Conservation (phyloP, 345 rosid genomes). For the Aegle marmelos region DNA sequence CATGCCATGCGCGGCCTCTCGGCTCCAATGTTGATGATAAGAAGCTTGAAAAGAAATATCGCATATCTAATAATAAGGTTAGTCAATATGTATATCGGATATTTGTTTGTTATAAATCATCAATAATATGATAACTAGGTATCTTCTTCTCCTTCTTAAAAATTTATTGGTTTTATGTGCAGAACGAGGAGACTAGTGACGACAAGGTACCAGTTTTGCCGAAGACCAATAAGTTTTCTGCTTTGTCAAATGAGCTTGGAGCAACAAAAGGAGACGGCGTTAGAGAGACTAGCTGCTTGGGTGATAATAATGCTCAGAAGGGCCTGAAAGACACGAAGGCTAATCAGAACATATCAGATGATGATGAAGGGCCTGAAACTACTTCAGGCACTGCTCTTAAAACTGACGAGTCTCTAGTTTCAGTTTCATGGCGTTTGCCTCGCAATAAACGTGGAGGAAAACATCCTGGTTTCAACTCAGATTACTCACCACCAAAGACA, state of each 20-base stretch:
- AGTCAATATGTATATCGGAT: background rate
- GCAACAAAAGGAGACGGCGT: constrained; percentile 9
- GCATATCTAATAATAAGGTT: constrained; percentile 28
- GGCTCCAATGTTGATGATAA: constrained; percentile 16
- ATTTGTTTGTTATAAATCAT: background rate
- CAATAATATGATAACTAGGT: background rate
- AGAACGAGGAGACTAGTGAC: constrained; percentile 15
- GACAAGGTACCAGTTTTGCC: constrained; percentile 10
- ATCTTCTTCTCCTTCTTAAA: background rate
- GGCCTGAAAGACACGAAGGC: background rate
- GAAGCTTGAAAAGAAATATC: constrained; percentile 28
- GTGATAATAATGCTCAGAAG: background rate
- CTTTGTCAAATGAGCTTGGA: constrained; percentile 12
- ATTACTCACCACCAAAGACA: constrained; percentile 68
- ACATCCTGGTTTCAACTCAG: constrained; percentile 64
- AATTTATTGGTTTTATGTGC: background rate
- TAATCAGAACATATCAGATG: constrained; percentile 7
- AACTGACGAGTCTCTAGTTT: constrained; percentile 21
- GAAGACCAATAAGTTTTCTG: constrained; percentile 6
- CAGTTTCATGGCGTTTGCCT: constrained; percentile 59
- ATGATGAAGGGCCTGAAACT: constrained; percentile 9
- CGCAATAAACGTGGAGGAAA: constrained; percentile 43
- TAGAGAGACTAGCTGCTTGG: constrained; percentile 1
- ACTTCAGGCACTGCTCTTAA: constrained; percentile 21
- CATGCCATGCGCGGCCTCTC: constrained; percentile 50